These are phyloP conservation scores for Colletotrichum kahawae DNA, from an alignment of 2,329 filamentous ascomycete species.

Conservation along the genomic window DNA sequence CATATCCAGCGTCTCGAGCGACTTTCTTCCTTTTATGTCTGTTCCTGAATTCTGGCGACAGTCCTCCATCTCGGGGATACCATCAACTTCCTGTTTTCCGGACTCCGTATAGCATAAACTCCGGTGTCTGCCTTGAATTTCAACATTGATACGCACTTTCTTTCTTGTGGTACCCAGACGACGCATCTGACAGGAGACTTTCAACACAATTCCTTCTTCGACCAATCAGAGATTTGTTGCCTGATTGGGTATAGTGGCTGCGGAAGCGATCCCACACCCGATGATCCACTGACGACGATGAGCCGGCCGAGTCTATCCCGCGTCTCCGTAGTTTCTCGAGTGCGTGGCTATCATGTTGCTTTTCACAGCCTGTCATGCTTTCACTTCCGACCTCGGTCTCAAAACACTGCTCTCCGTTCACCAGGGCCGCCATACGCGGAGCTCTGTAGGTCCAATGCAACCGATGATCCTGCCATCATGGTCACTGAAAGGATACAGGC, in stretches of 20 bases:
- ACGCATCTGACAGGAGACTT: neutral
- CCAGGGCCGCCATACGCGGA: neutral
- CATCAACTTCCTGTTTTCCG: neutral
- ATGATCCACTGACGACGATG: neutral
- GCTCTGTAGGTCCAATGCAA: fast-evolving
- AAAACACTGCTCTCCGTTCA: neutral
- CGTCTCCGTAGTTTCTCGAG: neutral
- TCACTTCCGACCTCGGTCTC: neutral
- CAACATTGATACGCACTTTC: neutral
- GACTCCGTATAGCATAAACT: neutral
- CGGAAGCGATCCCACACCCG: neutral
- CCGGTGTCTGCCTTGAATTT: neutral
- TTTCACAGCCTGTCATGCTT: fast-evolving
- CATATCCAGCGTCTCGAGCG: neutral
- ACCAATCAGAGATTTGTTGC: neutral
- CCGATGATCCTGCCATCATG: neutral
- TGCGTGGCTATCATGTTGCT: neutral
- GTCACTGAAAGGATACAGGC: neutral
- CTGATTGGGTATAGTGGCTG: neutral
- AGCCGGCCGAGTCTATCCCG: neutral
- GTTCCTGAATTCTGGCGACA: neutral
- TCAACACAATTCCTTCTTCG: neutral
- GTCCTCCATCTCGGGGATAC: neutral
- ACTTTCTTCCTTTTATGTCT: neutral
- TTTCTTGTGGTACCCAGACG: neutral